phyloP scores from a whole-genome alignment of 371 early-diverging fungal genomes.

The Dinochytrium kinnereticum region DNA sequence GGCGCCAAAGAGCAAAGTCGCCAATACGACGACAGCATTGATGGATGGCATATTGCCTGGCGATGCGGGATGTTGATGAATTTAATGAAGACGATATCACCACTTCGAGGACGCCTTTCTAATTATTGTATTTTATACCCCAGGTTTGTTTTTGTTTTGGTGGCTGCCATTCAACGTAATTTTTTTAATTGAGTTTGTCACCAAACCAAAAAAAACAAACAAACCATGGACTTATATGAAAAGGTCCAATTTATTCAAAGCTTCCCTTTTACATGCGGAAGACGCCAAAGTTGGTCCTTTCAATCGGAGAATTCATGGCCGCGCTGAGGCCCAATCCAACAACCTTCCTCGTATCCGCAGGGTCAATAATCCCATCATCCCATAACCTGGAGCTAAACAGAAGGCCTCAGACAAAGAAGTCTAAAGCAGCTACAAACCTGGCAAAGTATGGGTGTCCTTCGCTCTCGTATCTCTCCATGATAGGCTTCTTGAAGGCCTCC shows the following conservation, averaged over 20 bases:
- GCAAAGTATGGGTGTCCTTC: slow-evolving; percentile 94
- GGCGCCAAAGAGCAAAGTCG: too few species aligned
- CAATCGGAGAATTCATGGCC: slow-evolving; percentile 77
- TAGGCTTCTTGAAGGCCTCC: slow-evolving; percentile 81
- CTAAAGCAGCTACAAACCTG: slow-evolving; percentile 28
- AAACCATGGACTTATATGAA: not conserved
- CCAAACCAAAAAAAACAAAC: not conserved
- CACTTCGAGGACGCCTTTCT: too few species aligned
- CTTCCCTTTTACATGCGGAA: slow-evolving; percentile 98
- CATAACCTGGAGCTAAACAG: slow-evolving; percentile 71
- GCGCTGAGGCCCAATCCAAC: slow-evolving; percentile 89
- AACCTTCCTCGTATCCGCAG: slow-evolving; percentile 86
- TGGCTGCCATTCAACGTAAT: too few species aligned
- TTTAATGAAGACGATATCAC: too few species aligned
- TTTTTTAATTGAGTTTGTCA: not conserved
- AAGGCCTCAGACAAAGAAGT: not conserved
- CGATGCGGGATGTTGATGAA: too few species aligned
- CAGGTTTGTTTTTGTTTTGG: too few species aligned
- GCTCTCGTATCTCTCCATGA: slow-evolving; percentile 84
- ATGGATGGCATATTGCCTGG: too few species aligned
- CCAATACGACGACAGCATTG: too few species aligned
- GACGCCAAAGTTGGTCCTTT: slow-evolving; percentile 87
- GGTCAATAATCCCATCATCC: slow-evolving; percentile 98
- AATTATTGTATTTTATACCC: too few species aligned
- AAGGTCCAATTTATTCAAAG: not conserved